Percentiles rank a stretch among this genome's conserved stretches.
These are phyloP conservation scores for Plantago major DNA, from an alignment of 257 asterid species.

Conservation along the genomic window DNA sequence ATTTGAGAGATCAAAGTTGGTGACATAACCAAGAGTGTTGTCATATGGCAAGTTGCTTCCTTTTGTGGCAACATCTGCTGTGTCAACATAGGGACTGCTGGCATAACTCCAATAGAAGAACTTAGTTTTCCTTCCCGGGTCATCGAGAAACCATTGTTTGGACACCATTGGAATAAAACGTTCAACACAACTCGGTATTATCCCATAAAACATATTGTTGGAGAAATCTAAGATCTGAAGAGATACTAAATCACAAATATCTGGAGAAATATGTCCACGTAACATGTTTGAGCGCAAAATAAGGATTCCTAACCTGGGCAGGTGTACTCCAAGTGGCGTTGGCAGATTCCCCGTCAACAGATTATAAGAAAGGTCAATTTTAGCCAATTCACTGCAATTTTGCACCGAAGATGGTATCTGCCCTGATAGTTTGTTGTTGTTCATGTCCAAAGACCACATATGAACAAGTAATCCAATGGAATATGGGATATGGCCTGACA, in stretches of 20 bases:
- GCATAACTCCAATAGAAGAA: neutral
- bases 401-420: conserved; percentile 25
- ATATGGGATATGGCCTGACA: conserved; percentile 31
- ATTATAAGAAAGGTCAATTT: conserved; percentile 26
- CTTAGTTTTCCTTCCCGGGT: neutral
- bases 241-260: conserved; percentile 21
- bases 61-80: conserved; percentile 25
- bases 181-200: conserved; percentile 26
- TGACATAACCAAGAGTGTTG: conserved; percentile 22
- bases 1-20: conserved; percentile 24
- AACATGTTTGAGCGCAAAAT: conserved; percentile 32
- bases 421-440: conserved; percentile 25
- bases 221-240: conserved; percentile 39
- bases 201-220: conserved; percentile 22
- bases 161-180: conserved; percentile 35
- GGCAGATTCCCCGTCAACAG: conserved; percentile 28
- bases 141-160: conserved; percentile 1
- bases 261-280: conserved; percentile 23
- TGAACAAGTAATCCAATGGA: conserved; percentile 26
- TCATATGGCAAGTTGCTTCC: conserved; percentile 13
- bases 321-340: conserved; percentile 23
- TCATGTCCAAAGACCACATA: conserved; percentile 22
- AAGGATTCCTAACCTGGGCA: conserved; percentile 17
- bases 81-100: conserved; percentile 15
- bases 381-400: conserved; percentile 17